phyloP scores from a whole-genome alignment of 345 rosid species.

The Populus ilicifolia region DNA sequence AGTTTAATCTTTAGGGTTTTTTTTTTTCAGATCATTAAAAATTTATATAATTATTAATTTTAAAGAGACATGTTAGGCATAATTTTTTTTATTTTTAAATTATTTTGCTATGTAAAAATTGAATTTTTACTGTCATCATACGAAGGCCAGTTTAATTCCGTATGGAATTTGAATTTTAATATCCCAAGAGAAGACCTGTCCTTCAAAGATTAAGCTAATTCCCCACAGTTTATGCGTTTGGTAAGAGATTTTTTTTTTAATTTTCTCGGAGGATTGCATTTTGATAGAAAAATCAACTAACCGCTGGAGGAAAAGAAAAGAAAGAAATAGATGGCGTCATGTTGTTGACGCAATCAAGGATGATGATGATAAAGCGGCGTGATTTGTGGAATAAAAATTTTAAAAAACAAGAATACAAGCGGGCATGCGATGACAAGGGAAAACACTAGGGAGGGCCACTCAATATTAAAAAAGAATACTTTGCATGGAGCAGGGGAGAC shows the following conservation, averaged over 20 bases:
- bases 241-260: too few species aligned
- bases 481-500: conserved; percentile 6
- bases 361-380: background rate
- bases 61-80: too few species aligned
- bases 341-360: too few species aligned
- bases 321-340: background rate
- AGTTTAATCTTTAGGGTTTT: too few species aligned
- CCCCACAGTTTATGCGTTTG: background rate
- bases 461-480: conserved; percentile 5
- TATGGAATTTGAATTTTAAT: background rate
- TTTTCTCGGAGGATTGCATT: background rate
- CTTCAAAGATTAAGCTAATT: background rate
- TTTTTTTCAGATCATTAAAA: too few species aligned
- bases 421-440: background rate
- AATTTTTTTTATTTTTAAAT: too few species aligned
- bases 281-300: background rate
- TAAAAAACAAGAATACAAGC: too few species aligned
- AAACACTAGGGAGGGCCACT: background rate
- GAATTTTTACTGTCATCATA: too few species aligned
- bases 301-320: background rate
- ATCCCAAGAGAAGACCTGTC: background rate
- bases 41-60: too few species aligned
- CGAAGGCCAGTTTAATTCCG: too few species aligned
- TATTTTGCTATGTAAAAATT: too few species aligned
- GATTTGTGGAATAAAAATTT: background rate